A percentile compares a stretch with the other conserved stretches of the same genome.
phyloP scores from a whole-genome alignment of 805 yeast species.

The Lachancea sp. region DNA sequence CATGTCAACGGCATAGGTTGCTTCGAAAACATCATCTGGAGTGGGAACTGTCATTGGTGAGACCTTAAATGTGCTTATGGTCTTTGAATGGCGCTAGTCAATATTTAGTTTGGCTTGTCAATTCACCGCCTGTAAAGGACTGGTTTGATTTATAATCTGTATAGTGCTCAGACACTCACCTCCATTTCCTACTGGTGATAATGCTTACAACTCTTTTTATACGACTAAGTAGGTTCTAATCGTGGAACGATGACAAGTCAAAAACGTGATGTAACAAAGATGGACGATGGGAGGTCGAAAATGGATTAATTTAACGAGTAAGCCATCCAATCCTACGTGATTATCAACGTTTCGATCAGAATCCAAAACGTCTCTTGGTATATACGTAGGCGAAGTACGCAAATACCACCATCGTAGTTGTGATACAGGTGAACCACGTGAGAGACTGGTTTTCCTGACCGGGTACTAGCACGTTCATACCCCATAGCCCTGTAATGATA shows the following conservation, averaged over 20 bases:
- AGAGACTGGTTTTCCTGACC: slow-evolving; percentile 69
- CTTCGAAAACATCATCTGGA: slow-evolving; percentile 44
- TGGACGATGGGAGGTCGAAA: no score
- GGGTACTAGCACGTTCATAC: slow-evolving; percentile 96
- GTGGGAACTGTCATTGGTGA: slow-evolving; percentile 7
- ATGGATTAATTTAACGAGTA: background rate
- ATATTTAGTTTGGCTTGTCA: no score
- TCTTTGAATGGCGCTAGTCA: no score
- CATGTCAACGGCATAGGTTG: slow-evolving; percentile 82
- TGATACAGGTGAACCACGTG: slow-evolving; percentile 58
- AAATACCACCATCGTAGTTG: slow-evolving; percentile 40
- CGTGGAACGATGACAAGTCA: no score
- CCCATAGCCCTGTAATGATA: slow-evolving; percentile 95
- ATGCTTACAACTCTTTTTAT: no score
- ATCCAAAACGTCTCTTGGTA: slow-evolving; percentile 42
- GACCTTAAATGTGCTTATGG: no score
- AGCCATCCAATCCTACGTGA: background rate
- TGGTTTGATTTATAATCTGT: no score
- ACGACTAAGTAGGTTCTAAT: no score
- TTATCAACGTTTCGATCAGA: slow-evolving; percentile 15
- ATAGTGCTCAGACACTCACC: no score
- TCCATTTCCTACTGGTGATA: no score
- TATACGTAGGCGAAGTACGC: slow-evolving; percentile 43
- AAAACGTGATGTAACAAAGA: no score
- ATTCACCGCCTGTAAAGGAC: no score